Percentiles rank a stretch among this genome's conserved stretches.
These are phyloP conservation scores for Penicillium turbatum DNA, from an alignment of 495 filamentous ascomycete species.

Conservation along the genomic window DNA sequence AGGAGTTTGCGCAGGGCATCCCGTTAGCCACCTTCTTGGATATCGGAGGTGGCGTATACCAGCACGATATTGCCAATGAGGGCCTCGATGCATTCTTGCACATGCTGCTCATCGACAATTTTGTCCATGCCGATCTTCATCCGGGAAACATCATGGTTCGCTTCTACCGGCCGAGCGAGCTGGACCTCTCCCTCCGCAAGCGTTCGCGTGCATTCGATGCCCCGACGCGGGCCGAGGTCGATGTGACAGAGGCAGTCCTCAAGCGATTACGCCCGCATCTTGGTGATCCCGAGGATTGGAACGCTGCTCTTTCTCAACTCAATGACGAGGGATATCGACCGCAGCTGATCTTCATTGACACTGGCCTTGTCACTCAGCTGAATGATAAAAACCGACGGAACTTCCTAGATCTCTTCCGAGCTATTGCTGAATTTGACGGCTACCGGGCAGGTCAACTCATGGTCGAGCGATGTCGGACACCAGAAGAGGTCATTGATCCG, in stretches of 20 bases:
- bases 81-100: conserved; percentile 96
- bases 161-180: conserved; percentile 80
- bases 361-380: conserved; percentile 91
- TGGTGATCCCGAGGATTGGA: conserved; percentile 64
- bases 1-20: conserved; percentile 94
- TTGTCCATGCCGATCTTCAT: conserved; percentile 97
- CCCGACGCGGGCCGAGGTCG: conserved; percentile 49
- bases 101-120: conserved; percentile 98
- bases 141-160: conserved; percentile 99
- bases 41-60: conserved; percentile 87
- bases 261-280: conserved; percentile 69
- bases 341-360: conserved; percentile 96
- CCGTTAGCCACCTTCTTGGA: conserved; percentile 85
- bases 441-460: conserved; percentile 93
- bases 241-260: conserved; percentile 86
- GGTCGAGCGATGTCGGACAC: conserved; percentile 90
- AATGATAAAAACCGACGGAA: conserved; percentile 82
- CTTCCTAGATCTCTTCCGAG: conserved; percentile 93
- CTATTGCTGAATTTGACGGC: conserved; percentile 94
- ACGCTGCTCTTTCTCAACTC: conserved; percentile 65
- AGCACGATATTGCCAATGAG: conserved; percentile 90
- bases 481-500: conserved; percentile 76
- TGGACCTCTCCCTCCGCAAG: conserved; percentile 57
- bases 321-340: conserved; percentile 88
- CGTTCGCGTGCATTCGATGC: conserved; percentile 49